These are phyloP conservation scores for Ceratorhiza oryzae-sativae DNA, from an alignment of 1,284 basidiomycete species.

Conservation along the genomic window DNA sequence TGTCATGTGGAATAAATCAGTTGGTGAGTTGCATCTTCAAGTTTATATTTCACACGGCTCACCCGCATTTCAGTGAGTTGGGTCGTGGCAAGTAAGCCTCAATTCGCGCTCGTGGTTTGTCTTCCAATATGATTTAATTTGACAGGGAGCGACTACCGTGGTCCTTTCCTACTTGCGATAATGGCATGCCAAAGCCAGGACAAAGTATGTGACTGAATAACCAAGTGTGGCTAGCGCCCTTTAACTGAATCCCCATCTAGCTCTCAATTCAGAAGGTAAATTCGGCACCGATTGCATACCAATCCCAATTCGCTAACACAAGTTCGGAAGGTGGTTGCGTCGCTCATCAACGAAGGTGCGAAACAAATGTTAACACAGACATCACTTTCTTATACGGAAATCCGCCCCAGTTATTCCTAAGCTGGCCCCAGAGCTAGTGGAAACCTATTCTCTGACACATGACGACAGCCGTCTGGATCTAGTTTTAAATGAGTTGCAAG, in stretches of 20 bases:
- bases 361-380: conserved; percentile 65
- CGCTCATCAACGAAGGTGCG: conserved; percentile 66
- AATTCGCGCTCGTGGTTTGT: conserved; percentile 60
- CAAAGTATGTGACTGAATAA: conserved; percentile 62
- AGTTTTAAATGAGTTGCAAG: conserved; percentile 58
- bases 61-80: conserved; percentile 20
- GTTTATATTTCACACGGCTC: neutral
- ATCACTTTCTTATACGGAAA: conserved; percentile 42
- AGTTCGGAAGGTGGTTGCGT: neutral
- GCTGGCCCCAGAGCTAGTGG: conserved; percentile 22
- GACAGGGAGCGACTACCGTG: conserved; percentile 29
- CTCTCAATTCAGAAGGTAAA: conserved; percentile 92
- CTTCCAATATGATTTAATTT: conserved; percentile 46
- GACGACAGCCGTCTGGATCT: conserved; percentile 51
- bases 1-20: conserved; percentile 80
- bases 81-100: conserved; percentile 20
- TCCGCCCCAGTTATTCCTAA: conserved; percentile 17
- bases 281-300: conserved; percentile 55
- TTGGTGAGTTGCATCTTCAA: conserved; percentile 54
- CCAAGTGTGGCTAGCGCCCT: conserved; percentile 32
- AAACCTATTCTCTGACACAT: conserved; percentile 16
- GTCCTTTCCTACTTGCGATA: conserved; percentile 54
- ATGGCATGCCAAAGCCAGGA: conserved; percentile 90
- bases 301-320: neutral
- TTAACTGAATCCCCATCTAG: conserved; percentile 52